Evolutionary conservation across 495 filamentous ascomycete genomes (phyloP).

Genomic region (Aspergillus indologenus): DNA sequence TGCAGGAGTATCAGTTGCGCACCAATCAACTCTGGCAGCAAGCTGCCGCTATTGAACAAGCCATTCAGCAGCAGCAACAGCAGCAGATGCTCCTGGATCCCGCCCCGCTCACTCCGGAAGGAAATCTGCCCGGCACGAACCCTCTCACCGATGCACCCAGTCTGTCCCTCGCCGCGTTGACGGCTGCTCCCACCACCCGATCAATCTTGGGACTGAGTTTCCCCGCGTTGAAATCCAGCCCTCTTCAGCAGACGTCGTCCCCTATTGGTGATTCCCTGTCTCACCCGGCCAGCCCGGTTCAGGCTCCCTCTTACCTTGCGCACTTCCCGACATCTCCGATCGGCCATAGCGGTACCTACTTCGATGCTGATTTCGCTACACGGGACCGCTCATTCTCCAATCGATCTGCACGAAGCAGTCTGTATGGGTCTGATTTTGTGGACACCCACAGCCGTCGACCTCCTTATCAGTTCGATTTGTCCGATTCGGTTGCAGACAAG

Average conservation of each 20-base stretch:
- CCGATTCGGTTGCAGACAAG: slow-evolving; percentile 34
- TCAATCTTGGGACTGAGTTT: slow-evolving; percentile 43
- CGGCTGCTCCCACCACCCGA: slow-evolving; percentile 31
- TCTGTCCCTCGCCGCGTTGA: slow-evolving; percentile 25
- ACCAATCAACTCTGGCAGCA: slow-evolving; percentile 50
- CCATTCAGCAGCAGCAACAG: slow-evolving; percentile 44
- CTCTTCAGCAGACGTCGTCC: slow-evolving; percentile 40
- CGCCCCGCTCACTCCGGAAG: slow-evolving; percentile 48
- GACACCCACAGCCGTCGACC: slow-evolving; percentile 31
- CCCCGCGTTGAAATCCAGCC: slow-evolving; percentile 38
- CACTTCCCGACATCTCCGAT: slow-evolving; percentile 39
- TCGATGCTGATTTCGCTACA: slow-evolving; percentile 33
- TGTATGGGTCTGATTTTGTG: slow-evolving; percentile 40
- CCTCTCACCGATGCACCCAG: slow-evolving; percentile 31
- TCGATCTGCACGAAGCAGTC: slow-evolving; percentile 43
- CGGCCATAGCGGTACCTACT: slow-evolving; percentile 31
- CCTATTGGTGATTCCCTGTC: slow-evolving; percentile 34
- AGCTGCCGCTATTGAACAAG: slow-evolving; percentile 44
- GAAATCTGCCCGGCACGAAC: slow-evolving; percentile 47
- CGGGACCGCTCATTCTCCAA: slow-evolving; percentile 50
- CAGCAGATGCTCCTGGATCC: slow-evolving; percentile 46
- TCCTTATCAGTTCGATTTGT: slow-evolving; percentile 35
- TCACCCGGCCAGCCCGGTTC: slow-evolving; percentile 40
- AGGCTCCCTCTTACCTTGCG: slow-evolving; percentile 34
- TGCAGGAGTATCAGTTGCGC: slow-evolving; percentile 47